Conservation (phyloP, 148 eudicot species). For the Gaultheria prostrata region DNA sequence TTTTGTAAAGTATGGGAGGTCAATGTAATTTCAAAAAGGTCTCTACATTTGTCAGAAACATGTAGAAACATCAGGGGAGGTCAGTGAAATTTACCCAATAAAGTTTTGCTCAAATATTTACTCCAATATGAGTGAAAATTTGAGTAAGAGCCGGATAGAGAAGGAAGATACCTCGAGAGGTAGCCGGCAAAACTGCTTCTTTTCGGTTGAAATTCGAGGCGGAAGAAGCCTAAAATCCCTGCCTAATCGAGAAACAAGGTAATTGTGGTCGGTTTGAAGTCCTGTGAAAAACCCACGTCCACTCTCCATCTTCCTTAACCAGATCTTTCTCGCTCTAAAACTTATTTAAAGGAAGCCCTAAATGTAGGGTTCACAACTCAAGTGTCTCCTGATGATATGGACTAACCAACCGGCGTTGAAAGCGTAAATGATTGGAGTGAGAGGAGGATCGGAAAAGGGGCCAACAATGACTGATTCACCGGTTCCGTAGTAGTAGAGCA, state of each 20-base stretch:
- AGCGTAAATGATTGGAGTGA: not conserved
- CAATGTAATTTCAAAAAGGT: too few species aligned
- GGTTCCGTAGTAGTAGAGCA: not conserved
- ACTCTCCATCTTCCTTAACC: constrained; percentile 26
- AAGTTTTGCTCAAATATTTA: too few species aligned
- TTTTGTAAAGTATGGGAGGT: too few species aligned
- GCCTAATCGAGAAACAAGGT: constrained; percentile 17
- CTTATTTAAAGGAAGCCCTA: not conserved
- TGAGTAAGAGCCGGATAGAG: too few species aligned
- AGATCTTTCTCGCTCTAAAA: not conserved
- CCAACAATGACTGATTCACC: too few species aligned
- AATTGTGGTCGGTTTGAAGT: constrained; percentile 5
- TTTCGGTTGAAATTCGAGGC: constrained; percentile 20
- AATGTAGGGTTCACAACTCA: not conserved
- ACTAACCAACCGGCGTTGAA: not conserved
- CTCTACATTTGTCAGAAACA: too few species aligned
- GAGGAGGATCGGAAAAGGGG: too few species aligned
- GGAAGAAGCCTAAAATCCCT: constrained; percentile 3
- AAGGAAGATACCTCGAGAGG: constrained; percentile 35
- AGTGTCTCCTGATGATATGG: not conserved
- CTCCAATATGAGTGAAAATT: too few species aligned
- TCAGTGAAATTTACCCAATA: too few species aligned
- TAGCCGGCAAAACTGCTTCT: constrained; percentile 8
- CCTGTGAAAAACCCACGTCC: constrained; percentile 12
- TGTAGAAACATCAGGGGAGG: too few species aligned